A percentile compares a stretch with the other conserved stretches of the same genome.
Conservation (phyloP, 176 grass and related monocot genomes). For the Triticum turgidum region DNA sequence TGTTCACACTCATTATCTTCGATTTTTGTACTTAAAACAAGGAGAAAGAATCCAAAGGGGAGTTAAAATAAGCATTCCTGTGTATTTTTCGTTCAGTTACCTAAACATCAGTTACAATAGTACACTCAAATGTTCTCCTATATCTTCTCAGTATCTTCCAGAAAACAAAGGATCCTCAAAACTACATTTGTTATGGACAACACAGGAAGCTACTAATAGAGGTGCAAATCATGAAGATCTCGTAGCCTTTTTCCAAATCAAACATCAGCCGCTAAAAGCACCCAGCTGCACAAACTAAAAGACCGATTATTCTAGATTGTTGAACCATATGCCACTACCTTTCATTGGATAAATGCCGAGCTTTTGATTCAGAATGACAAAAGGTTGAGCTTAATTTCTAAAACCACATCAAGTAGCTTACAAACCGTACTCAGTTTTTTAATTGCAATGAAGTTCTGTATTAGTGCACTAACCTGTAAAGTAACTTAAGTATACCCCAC, state of each 20-base stretch:
- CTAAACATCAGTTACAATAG: neutral
- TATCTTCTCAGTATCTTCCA: neutral
- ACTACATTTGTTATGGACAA: neutral
- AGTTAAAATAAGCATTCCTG: neutral
- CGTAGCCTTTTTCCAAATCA: slow-evolving; percentile 8
- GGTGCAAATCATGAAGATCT: slow-evolving; percentile 23
- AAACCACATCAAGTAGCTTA: slow-evolving; percentile 4
- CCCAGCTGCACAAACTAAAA: neutral
- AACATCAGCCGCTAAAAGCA: slow-evolving; percentile 11
- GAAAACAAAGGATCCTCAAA: neutral
- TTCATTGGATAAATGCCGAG: too few species aligned
- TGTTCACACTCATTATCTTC: neutral
- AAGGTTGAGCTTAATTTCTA: slow-evolving; percentile 10
- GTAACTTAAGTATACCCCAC: neutral
- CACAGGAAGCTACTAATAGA: slow-evolving; percentile 27
- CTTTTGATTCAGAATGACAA: neutral
- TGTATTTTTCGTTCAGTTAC: neutral
- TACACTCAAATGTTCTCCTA: neutral
- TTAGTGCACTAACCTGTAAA: neutral
- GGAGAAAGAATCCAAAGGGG: neutral
- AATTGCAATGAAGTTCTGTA: neutral
- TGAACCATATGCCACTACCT: neutral
- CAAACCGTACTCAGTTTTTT: neutral
- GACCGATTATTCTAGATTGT: neutral
- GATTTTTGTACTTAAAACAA: neutral